Evolutionary conservation across 805 yeast species (phyloP), one percentile per base, ranked within the genome.

Genomic region (Deakozyma indianensis): DNA sequence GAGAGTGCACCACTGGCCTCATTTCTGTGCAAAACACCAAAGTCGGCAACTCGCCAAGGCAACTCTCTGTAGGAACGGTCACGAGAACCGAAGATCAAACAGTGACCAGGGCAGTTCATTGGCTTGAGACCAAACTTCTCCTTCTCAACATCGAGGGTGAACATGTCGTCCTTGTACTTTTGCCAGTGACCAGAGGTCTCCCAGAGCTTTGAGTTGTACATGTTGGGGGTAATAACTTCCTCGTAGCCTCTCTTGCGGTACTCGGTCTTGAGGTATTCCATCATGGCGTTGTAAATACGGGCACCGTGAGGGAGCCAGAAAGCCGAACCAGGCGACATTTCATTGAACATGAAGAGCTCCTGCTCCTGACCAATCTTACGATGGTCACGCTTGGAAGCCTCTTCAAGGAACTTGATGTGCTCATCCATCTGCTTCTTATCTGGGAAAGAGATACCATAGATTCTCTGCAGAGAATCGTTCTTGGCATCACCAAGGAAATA

Each of bases 291-390:
- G 75, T 92, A 92, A 61, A 92, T 92, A 70, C 97, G 83, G 43
- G 99, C 80, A 67, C 99, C 99, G 60, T 90, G 98, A 44, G 99
- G 99, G 58, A 92, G 75, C 97, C 97, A 92, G 78, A 92, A 92
- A 49, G 95, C 88, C 35, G 94, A 79, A 53, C 99, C 99, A 46
- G 99, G 99, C 18, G 96, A 84, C 82, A 90, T 69, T 67, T 92
- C 98, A 66, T 92, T 78, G 77, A 92, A 92, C 67, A 81, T 77
- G 69, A 88, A 92, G 59, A 92, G 74, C 62, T 92, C 97, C 69
- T 92, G 98, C 58, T 92, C 97, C 59, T 70, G 82, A 64, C 99
- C 99, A 54, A 92, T 81, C 67, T 80, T 88, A 68, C 99, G 78
- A 68, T 92, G 99, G 53, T 66, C 70, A 71, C 98, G 84, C 63